phyloP scores from a whole-genome alignment of 805 yeast species.

The Metschnikowia koreensis region DNA sequence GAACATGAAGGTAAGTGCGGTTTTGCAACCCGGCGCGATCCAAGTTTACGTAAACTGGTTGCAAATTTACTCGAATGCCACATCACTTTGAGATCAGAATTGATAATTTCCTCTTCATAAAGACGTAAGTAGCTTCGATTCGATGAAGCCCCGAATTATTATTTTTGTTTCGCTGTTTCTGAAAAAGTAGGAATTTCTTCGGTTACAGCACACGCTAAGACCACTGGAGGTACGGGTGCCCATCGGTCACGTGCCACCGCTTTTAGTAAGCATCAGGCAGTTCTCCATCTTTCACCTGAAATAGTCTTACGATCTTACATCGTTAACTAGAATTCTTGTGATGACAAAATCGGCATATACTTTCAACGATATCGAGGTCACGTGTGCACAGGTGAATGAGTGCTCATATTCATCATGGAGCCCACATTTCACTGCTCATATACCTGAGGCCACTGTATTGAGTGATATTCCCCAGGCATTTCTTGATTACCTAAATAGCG shows the following conservation, averaged over 20 bases:
- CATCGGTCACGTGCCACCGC: background rate
- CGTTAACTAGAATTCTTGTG: background rate
- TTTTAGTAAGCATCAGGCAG: background rate
- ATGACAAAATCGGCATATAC: conserved; percentile 21
- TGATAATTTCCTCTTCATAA: too few species aligned
- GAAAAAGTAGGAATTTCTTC: background rate
- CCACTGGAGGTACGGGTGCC: background rate
- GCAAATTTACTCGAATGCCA: too few species aligned
- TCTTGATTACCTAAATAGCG: conserved; percentile 30
- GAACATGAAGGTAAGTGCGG: too few species aligned
- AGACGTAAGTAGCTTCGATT: too few species aligned
- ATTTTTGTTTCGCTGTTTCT: background rate
- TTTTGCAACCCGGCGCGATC: too few species aligned
- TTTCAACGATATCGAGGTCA: conserved; percentile 28
- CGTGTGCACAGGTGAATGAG: conserved; percentile 28
- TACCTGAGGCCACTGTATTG: conserved; percentile 25
- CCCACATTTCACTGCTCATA: conserved; percentile 20
- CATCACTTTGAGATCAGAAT: too few species aligned
- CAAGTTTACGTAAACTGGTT: too few species aligned
- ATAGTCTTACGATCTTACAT: background rate
- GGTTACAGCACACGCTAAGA: background rate
- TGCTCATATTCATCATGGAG: conserved; percentile 40
- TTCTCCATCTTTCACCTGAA: too few species aligned
- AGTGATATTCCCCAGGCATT: conserved; percentile 35
- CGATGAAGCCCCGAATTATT: too few species aligned